Percentiles rank a stretch among this genome's conserved stretches.
These are phyloP conservation scores for Penicillium sp. DNA, from an alignment of 2,329 filamentous ascomycete genomes.

Conservation along the genomic window DNA sequence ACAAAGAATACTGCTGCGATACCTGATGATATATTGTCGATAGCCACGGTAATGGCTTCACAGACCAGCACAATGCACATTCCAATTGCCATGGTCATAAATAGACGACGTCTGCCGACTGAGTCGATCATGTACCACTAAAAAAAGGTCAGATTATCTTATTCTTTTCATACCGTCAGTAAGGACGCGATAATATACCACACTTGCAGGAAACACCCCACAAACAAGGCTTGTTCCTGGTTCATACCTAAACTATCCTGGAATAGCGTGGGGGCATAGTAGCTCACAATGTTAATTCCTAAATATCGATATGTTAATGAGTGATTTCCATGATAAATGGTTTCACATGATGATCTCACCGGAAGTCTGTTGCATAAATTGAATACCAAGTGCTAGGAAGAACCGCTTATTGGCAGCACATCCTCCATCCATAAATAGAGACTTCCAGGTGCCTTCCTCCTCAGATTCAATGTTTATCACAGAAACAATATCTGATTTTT, in stretches of 20 bases:
- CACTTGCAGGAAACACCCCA: slow-evolving; percentile 33
- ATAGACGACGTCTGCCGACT: slow-evolving; percentile 16
- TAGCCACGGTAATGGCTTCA: slow-evolving; percentile 28
- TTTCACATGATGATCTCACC: slow-evolving; percentile 17
- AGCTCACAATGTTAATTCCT: slow-evolving; percentile 28
- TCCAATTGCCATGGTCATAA: slow-evolving; percentile 20
- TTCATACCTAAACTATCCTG: slow-evolving; percentile 28
- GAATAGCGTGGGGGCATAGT: slow-evolving; percentile 33
- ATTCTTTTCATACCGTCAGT: slow-evolving; percentile 34
- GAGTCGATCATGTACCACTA: slow-evolving; percentile 22
- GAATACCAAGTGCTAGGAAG: slow-evolving; percentile 23
- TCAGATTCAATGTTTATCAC: slow-evolving; percentile 16
- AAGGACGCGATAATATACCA: slow-evolving; percentile 35
- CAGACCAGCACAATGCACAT: slow-evolving; percentile 30
- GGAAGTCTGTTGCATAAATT: slow-evolving; percentile 30
- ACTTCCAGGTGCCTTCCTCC: slow-evolving; percentile 22
- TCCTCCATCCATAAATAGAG: slow-evolving; percentile 19
- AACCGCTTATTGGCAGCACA: slow-evolving; percentile 18
- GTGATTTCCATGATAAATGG: neutral
- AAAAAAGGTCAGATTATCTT: too few species aligned
- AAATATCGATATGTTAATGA: neutral
- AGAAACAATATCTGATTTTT: slow-evolving; percentile 10
- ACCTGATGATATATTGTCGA: slow-evolving; percentile 15
- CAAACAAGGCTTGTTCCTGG: slow-evolving; percentile 26
- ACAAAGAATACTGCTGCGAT: slow-evolving; percentile 29